Conservation (phyloP, 139 green algal species). For the Picochlorum sp. region DNA sequence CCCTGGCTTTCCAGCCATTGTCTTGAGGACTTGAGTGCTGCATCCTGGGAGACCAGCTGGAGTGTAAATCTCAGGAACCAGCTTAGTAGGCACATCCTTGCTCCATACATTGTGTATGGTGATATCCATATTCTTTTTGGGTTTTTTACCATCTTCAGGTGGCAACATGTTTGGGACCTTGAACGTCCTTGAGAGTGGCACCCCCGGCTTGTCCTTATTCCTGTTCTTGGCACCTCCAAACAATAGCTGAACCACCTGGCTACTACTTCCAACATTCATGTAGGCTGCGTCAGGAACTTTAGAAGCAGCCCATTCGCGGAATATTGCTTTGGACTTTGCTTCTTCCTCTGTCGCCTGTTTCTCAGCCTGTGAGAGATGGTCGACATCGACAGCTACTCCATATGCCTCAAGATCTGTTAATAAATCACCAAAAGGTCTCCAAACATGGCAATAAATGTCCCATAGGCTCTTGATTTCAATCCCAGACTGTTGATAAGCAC, state of each 20-base stretch:
- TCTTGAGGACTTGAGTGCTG: constrained; percentile 48
- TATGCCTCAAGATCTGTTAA: constrained; percentile 90
- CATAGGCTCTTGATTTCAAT: constrained; percentile 37
- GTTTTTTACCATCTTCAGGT: constrained; percentile 40
- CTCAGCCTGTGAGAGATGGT: constrained; percentile 43
- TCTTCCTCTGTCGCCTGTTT: constrained; percentile 44
- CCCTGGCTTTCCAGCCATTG: constrained; percentile 71
- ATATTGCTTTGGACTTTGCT: constrained; percentile 41
- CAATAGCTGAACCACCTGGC: constrained; percentile 67
- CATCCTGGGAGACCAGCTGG: constrained; percentile 36
- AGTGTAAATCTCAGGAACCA: constrained; percentile 46
- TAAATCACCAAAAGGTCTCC: constrained; percentile 79
- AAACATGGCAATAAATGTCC: constrained; percentile 76
- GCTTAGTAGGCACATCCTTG: constrained; percentile 18
- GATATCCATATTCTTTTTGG: constrained; percentile 59
- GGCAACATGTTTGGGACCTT: constrained; percentile 45
- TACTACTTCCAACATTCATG: constrained; percentile 71
- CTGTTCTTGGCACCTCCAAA: constrained; percentile 57
- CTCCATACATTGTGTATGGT: constrained; percentile 72
- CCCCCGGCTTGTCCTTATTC: constrained; percentile 22
- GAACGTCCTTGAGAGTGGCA: constrained; percentile 34
- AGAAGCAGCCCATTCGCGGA: constrained; percentile 60
- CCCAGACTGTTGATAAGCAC: constrained; percentile 7
- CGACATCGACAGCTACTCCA: constrained; percentile 50
- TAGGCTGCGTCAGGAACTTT: constrained; percentile 44